These are phyloP conservation scores for Jamesozyma lodderae DNA, from an alignment of 805 yeast genomes.

Conservation along the genomic window DNA sequence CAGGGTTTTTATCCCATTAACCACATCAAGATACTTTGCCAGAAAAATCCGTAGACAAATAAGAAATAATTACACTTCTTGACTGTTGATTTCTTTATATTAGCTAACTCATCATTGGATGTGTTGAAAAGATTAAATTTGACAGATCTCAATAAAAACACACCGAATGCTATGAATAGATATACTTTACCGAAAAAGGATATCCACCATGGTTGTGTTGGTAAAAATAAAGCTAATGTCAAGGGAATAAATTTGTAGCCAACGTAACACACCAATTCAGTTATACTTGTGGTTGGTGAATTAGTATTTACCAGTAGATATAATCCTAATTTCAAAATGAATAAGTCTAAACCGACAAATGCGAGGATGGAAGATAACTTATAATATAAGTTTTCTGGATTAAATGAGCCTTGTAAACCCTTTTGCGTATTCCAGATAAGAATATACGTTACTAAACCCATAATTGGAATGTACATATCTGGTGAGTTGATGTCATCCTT, in stretches of 20 bases:
- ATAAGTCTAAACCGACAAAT: slow-evolving; percentile 65
- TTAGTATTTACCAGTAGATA: slow-evolving; percentile 46
- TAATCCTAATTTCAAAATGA: slow-evolving; percentile 69
- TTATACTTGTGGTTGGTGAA: slow-evolving; percentile 38
- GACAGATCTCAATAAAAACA: slow-evolving; percentile 52
- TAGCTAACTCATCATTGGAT: slow-evolving; percentile 40
- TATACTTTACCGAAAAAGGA: slow-evolving; percentile 40
- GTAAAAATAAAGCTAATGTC: slow-evolving; percentile 46
- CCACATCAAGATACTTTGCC: slow-evolving; percentile 73
- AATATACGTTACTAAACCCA: slow-evolving; percentile 86
- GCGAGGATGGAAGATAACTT: slow-evolving; percentile 82
- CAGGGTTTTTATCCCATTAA: slow-evolving; percentile 38
- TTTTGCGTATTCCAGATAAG: slow-evolving; percentile 73
- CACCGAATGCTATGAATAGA: slow-evolving; percentile 49
- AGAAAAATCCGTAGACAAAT: slow-evolving; percentile 71
- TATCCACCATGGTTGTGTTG: slow-evolving; percentile 35
- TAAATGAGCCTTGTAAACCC: slow-evolving; percentile 83
- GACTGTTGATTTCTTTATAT: slow-evolving; percentile 49
- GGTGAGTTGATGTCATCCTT: slow-evolving; percentile 87
- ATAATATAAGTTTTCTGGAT: slow-evolving; percentile 84
- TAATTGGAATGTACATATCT: slow-evolving; percentile 87
- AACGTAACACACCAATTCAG: slow-evolving; percentile 81
- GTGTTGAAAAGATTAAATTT: slow-evolving; percentile 38
- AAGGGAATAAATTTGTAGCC: slow-evolving; percentile 92
- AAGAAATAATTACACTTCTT: slow-evolving; percentile 80